Conservation (phyloP, 352 stramenopile genomes). For the Globisporangium apiculatum region DNA sequence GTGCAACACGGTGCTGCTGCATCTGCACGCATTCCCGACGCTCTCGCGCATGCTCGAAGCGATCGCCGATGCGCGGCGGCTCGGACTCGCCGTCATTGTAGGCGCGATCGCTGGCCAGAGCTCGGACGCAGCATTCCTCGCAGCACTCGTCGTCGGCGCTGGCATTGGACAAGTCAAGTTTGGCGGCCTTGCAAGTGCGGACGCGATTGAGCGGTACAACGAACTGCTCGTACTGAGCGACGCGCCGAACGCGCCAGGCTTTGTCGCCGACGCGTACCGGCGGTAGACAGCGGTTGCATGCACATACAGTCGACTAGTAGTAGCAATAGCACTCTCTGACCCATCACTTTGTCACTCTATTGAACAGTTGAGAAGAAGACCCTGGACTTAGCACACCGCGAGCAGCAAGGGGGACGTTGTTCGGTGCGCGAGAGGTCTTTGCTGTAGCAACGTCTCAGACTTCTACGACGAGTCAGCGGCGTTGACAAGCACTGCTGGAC, state of each 20-base stretch:
- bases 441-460: no score
- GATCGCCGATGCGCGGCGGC: slow-evolving; percentile 35
- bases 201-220: slow-evolving; percentile 52
- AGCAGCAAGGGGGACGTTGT: no score
- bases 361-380: no score
- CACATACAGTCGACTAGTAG: no score
- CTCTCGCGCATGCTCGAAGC: slow-evolving; percentile 34
- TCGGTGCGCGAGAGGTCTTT: no score
- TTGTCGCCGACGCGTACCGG: slow-evolving; percentile 27
- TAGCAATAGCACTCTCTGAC: no score
- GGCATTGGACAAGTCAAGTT: slow-evolving; percentile 70
- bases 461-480: no score
- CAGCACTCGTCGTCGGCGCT: slow-evolving; percentile 38
- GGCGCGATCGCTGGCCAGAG: slow-evolving; percentile 27
- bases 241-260: slow-evolving; percentile 34
- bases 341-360: no score
- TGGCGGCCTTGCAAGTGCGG: slow-evolving; percentile 34
- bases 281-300: slow-evolving; percentile 6
- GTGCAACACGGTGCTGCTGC: slow-evolving; percentile 52
- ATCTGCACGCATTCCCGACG: slow-evolving; percentile 48
- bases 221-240: slow-evolving; percentile 36
- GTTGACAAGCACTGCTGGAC: no score
- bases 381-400: no score
- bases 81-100: slow-evolving; percentile 48
- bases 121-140: slow-evolving; percentile 29